These are phyloP conservation scores for Scedosporium apiospermum DNA, from an alignment of 2,329 filamentous ascomycete species.

Conservation along the genomic window DNA sequence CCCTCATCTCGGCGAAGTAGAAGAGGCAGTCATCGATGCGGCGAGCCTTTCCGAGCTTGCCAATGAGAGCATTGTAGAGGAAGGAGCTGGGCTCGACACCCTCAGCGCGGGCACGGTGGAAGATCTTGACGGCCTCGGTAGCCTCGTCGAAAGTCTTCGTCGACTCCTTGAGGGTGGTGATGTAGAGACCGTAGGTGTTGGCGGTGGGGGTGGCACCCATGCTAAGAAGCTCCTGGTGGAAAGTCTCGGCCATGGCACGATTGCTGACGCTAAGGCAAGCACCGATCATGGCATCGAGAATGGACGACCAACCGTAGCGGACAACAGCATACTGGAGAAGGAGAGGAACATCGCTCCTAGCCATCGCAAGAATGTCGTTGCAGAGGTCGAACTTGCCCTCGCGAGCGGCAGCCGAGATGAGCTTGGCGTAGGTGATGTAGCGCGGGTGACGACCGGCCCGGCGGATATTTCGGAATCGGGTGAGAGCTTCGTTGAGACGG, in stretches of 20 bases:
- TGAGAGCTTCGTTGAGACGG: slow-evolving; percentile 70
- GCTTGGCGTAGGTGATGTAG: slow-evolving; percentile 94
- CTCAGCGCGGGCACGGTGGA: slow-evolving; percentile 85
- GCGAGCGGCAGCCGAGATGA: slow-evolving; percentile 83
- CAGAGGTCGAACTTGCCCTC: slow-evolving; percentile 73
- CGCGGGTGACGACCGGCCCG: slow-evolving; percentile 83
- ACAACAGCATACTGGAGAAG: slow-evolving; percentile 77
- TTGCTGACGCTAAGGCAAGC: slow-evolving; percentile 79
- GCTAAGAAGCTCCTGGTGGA: slow-evolving; percentile 81
- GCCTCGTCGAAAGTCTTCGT: slow-evolving; percentile 97
- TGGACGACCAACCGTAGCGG: slow-evolving; percentile 91
- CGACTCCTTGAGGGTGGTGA: slow-evolving; percentile 96
- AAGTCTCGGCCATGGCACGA: slow-evolving; percentile 71
- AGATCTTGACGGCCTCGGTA: slow-evolving; percentile 93
- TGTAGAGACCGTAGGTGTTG: slow-evolving; percentile 97
- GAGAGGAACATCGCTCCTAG: slow-evolving; percentile 78
- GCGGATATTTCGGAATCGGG: slow-evolving; percentile 85
- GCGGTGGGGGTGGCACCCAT: slow-evolving; percentile 89
- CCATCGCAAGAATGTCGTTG: slow-evolving; percentile 81
- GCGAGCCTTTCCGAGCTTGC: slow-evolving; percentile 94
- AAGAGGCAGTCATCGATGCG: slow-evolving; percentile 97
- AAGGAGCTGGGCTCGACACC: slow-evolving; percentile 95
- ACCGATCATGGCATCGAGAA: slow-evolving; percentile 92
- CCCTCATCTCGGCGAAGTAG: slow-evolving; percentile 97
- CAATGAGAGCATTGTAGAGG: slow-evolving; percentile 95